phyloP scores from a whole-genome alignment of 805 yeast genomes.

The Yamadazyma sp. region DNA sequence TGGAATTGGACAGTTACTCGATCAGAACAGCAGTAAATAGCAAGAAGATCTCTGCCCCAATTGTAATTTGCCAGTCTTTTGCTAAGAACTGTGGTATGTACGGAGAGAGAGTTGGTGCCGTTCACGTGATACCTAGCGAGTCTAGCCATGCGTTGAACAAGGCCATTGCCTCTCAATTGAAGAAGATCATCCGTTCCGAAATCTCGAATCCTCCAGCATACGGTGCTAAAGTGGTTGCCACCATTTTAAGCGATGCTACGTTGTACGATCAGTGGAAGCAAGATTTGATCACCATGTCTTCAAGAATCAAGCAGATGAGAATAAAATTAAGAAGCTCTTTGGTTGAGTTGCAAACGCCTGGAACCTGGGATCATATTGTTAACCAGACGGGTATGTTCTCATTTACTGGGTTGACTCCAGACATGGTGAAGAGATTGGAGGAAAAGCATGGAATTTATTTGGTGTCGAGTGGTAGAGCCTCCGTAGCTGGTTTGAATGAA shows the following conservation, averaged over 20 bases:
- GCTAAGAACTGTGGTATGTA: slow-evolving; percentile 97
- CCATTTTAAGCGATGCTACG: slow-evolving; percentile 64
- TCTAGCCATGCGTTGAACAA: slow-evolving; percentile 37
- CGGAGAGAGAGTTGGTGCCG: slow-evolving; percentile 96
- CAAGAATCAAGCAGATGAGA: slow-evolving; percentile 82
- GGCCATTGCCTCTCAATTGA: slow-evolving; percentile 75
- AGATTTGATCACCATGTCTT: slow-evolving; percentile 84
- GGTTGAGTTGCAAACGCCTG: slow-evolving; percentile 69
- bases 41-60: slow-evolving; percentile 28
- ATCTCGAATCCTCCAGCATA: slow-evolving; percentile 93
- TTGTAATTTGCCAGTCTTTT: slow-evolving; percentile 85
- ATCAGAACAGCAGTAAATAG: slow-evolving; percentile 59
- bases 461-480: slow-evolving; percentile 82
- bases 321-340: slow-evolving; percentile 59
- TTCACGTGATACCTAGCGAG: slow-evolving; percentile 67
- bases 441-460: slow-evolving; percentile 77
- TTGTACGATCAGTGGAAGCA: slow-evolving; percentile 77
- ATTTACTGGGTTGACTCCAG: slow-evolving; percentile 79
- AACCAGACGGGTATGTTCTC: slow-evolving; percentile 96
- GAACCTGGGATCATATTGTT: slow-evolving; percentile 88
- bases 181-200: slow-evolving; percentile 75
- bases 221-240: slow-evolving; percentile 88
- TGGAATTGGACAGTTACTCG: slow-evolving; percentile 82
- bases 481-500: slow-evolving; percentile 89
- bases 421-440: slow-evolving; percentile 77